Conservation (phyloP, 2,329 filamentous ascomycete genomes). For the Clarireedia monteithiana region DNA sequence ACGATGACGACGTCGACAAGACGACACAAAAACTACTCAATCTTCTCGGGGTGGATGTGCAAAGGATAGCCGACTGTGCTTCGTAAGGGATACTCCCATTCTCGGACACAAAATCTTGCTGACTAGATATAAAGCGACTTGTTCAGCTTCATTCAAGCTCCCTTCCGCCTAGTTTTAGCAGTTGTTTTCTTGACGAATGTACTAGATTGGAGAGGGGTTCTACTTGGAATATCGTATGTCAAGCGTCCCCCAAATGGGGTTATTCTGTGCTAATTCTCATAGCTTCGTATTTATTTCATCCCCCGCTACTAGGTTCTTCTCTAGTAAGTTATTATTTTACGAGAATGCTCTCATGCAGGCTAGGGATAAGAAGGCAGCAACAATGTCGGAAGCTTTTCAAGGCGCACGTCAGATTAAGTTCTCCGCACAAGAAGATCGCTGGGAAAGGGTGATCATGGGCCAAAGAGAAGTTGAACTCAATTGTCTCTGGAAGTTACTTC, state of each 20-base stretch:
- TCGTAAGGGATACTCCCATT: background rate
- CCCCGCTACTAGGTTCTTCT: conserved; percentile 47
- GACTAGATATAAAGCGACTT: conserved; percentile 53
- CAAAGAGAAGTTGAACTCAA: conserved; percentile 58
- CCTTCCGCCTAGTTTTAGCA: conserved; percentile 39
- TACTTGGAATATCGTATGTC: conserved; percentile 45
- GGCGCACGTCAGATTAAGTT: conserved; percentile 82
- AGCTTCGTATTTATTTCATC: conserved; percentile 50
- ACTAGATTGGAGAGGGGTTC: conserved; percentile 61
- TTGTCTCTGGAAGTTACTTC: conserved; percentile 45
- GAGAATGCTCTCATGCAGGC: conserved; percentile 65
- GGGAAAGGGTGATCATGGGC: conserved; percentile 59
- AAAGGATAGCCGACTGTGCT: conserved; percentile 58
- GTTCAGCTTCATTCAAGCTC: conserved; percentile 41
- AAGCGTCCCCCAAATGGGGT: background rate
- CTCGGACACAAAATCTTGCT: conserved; percentile 39
- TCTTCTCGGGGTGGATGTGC: conserved; percentile 63
- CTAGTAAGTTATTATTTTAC: conserved; percentile 47
- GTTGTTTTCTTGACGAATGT: conserved; percentile 55
- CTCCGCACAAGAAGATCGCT: conserved; percentile 65
- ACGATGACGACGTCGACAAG: conserved; percentile 45
- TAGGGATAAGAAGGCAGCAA: conserved; percentile 64
- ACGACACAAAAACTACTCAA: conserved; percentile 62
- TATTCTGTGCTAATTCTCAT: conserved; percentile 15
- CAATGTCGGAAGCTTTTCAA: conserved; percentile 66